Evolutionary conservation across 2,329 filamentous ascomycete genomes (phyloP).

Genomic region (Lecanoromycetidae sp.): DNA sequence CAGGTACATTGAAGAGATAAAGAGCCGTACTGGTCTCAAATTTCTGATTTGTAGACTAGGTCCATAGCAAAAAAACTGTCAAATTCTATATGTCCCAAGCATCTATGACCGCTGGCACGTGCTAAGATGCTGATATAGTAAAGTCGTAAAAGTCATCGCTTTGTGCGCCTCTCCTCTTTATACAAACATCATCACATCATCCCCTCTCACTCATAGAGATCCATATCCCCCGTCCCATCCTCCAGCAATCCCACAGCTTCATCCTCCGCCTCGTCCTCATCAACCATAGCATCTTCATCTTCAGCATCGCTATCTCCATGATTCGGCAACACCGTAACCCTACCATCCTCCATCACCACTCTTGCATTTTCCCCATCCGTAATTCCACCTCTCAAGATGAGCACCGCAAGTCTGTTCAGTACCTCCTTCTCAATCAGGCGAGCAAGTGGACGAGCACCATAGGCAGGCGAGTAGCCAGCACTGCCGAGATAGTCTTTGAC

Average conservation of each 20-base stretch:
- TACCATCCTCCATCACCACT: constrained; percentile 67
- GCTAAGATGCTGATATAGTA: no score
- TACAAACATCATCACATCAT: neutral
- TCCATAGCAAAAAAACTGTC: no score
- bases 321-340: constrained; percentile 71
- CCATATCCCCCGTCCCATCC: constrained; percentile 43
- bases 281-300: constrained; percentile 55
- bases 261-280: constrained; percentile 62
- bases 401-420: constrained; percentile 79
- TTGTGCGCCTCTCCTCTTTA: neutral
- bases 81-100: no score
- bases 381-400: constrained; percentile 76
- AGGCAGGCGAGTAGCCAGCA: constrained; percentile 87
- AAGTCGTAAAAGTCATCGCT: constrained; percentile 1
- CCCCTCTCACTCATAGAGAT: constrained; percentile 43
- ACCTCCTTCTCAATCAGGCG: constrained; percentile 95
- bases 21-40: no score
- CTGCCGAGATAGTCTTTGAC: constrained; percentile 88
- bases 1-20: no score
- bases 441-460: constrained; percentile 78
- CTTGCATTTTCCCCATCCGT: constrained; percentile 72
- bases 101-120: no score
- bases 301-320: constrained; percentile 54
- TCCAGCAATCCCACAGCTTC: constrained; percentile 51
- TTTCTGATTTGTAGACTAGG: no score